Conservation (phyloP, 73 alveolate genomes). For the Tetrahymena thermophila region DNA sequence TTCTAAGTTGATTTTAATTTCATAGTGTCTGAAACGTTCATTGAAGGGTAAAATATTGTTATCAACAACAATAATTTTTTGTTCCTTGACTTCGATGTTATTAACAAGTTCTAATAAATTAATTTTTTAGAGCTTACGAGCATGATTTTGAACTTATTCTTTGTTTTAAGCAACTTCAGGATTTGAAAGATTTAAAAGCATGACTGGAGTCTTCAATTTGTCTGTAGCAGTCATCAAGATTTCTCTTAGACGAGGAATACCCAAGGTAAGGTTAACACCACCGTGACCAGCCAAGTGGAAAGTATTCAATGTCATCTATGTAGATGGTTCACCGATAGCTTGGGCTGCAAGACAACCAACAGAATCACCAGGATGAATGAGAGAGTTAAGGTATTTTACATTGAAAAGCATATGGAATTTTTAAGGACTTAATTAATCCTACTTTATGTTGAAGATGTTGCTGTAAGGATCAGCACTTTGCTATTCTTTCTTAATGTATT, state of each 20-base stretch:
- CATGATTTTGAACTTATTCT: constrained; percentile 73
- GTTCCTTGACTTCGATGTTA: constrained; percentile 68
- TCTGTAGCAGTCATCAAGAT: constrained; percentile 94
- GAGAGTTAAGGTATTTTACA: constrained; percentile 80
- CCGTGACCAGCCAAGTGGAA: constrained; percentile 99
- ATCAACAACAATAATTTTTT: constrained; percentile 19
- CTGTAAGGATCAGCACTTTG: not conserved
- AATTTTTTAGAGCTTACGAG: constrained; percentile 75
- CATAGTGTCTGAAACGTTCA: constrained; percentile 63
- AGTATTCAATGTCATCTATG: constrained; percentile 97
- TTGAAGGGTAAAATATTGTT: constrained; percentile 28
- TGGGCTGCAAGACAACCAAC: constrained; percentile 98
- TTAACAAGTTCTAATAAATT: constrained; percentile 75
- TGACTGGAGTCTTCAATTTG: constrained; percentile 89
- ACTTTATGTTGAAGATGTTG: constrained; percentile 1
- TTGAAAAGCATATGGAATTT: constrained; percentile 20
- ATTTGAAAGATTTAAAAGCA: constrained; percentile 76
- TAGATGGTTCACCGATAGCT: constrained; percentile 98
- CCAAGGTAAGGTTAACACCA: constrained; percentile 96
- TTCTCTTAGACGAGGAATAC: constrained; percentile 98
- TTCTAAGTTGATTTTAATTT: constrained; percentile 69
- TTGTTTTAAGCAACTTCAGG: constrained; percentile 14
- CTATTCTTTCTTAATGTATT: constrained; percentile 52
- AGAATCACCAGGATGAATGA: constrained; percentile 97
- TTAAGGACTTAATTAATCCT: constrained; percentile 54